Evolutionary conservation across 2,329 filamentous ascomycete species (phyloP), one percentile per base, ranked within the genome.

Genomic region (Dactylonectria estremocensis): DNA sequence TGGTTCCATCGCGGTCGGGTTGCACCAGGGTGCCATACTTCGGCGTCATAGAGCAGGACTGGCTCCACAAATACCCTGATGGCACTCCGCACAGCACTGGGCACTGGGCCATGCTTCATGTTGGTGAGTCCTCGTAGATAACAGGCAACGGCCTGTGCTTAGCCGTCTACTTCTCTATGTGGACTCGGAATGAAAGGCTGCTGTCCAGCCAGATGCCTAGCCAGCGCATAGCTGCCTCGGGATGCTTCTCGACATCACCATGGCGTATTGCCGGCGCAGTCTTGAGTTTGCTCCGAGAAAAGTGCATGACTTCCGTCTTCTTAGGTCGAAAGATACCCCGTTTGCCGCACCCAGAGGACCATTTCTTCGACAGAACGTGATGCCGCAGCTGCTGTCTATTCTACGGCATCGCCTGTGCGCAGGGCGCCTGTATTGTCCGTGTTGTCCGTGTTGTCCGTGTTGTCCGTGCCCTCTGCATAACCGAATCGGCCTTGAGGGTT

Each of bases 21-120:
- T 28, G 20, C 14, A 5, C 67, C 67, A 37, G 55, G 62, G 45
- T 69, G 63, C 67, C 55, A 69, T 14, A 43, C 63, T 40, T 69
- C 62, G 9, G 52, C 31, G 11, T 59, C 59, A 43, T 66, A 53
- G 54, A 66, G 63, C 43, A 69, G 67, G 7, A 66, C 53, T 40
- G 59, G 67, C 43, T 69, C 62, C 28, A 69, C 35, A 28, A 28
- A 28, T 28, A 7, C 66, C 48, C 57, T 61, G 18, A 68, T 57
- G 35, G 61, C 66, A 14, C 57, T 52, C 22, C 56, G 20, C 28
- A 65, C 24, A 16, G 57, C 61, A 33, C 57, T 46, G 14, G 57
- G 66, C 16, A 68, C 57, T 9, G 66, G 56, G 33, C 61, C 66
- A 22, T 64, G 53, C 55, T 49, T 52, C 43, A 35, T 65, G 53